Conservation (phyloP, 306 rosid species). For the Lathyrus sativus region DNA sequence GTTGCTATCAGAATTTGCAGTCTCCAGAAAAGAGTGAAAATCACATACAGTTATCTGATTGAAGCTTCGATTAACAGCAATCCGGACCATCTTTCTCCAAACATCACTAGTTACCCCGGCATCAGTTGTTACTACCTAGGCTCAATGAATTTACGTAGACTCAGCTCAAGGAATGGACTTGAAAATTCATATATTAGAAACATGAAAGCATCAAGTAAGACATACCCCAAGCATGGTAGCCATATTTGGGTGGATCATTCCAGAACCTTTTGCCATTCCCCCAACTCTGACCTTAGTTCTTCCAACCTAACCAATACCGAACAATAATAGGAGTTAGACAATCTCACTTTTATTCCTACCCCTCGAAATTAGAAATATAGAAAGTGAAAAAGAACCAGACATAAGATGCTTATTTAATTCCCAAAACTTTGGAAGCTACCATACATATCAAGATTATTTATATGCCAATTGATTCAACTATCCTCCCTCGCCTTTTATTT, state of each 20-base stretch:
- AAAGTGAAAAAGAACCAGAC: conserved; percentile 17
- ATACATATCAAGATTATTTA: conserved; percentile 14
- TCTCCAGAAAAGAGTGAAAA: conserved; percentile 24
- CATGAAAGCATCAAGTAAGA: conserved; percentile 37
- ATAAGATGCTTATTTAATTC: conserved; percentile 21
- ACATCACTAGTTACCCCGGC: conserved; percentile 71
- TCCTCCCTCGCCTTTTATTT: neutral
- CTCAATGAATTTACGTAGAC: neutral
- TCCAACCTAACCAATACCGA: conserved; percentile 64
- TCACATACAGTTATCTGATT: conserved; percentile 87
- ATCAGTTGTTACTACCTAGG: conserved; percentile 89
- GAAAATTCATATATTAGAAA: conserved; percentile 15
- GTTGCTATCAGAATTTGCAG: conserved; percentile 19
- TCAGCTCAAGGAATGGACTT: conserved; percentile 33
- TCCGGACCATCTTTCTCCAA: conserved; percentile 89
- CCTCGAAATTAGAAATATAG: conserved; percentile 7
- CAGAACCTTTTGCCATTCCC: conserved; percentile 98
- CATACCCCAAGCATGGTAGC: conserved; percentile 97
- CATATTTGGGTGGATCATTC: conserved; percentile 99
- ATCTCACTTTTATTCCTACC: neutral
- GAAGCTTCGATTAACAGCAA: conserved; percentile 88
- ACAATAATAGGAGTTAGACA: conserved; percentile 31
- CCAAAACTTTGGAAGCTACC: conserved; percentile 17
- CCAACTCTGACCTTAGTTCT: conserved; percentile 70
- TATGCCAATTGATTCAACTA: conserved; percentile 1